Evolutionary conservation across 352 stramenopile species (phyloP), one percentile per base, ranked within the genome.

Genomic region (Phytophthora multivora): DNA sequence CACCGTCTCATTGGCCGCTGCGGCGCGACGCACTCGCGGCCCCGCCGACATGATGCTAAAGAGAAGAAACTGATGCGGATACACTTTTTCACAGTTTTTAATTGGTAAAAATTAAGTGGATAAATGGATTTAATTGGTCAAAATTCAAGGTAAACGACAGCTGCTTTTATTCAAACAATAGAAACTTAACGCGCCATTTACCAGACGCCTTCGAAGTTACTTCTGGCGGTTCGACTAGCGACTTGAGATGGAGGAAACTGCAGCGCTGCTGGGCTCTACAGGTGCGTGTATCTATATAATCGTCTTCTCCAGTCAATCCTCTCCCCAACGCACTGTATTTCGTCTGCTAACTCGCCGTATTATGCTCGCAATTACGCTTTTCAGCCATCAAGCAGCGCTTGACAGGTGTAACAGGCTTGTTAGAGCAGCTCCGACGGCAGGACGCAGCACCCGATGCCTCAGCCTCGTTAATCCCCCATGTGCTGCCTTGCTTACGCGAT

Each of bases 351-450:
- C 26, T 35, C 18, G 2, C 15, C 10, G 11, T 40, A 41, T 42
- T 9, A 28, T n/a, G 11, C 12, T 39, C 38, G 7, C n/a, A 43
- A 58, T 50, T 21, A 5, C 30, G 7, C 13, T 12, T 18, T 9
- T 21, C 28, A 95, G 86, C 87, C 55, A 91, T 87, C 58, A 95
- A 95, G 65, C 91, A 89, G 73, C 83, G 87, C 23, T 73, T 94
- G 18, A 69, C 75, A 38, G 87, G 87, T 36, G 71, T 94, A 35
- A 84, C 72, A 6, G 66, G 69, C 11, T 66, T 93, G 19, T 69
- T 87, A 38, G 69, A 84, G 28, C 50, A 76, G 30, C 69, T 92
- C 8, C 68, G 63, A 2, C 43, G 51, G 2, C 47, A 80, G 16
- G 51, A 69, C 0, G 69, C 36, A 18, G 35, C 62, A n/a, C 39